Evolutionary conservation across 2,329 filamentous ascomycete genomes (phyloP).

Genomic region (Hymenoscyphus scutula): DNA sequence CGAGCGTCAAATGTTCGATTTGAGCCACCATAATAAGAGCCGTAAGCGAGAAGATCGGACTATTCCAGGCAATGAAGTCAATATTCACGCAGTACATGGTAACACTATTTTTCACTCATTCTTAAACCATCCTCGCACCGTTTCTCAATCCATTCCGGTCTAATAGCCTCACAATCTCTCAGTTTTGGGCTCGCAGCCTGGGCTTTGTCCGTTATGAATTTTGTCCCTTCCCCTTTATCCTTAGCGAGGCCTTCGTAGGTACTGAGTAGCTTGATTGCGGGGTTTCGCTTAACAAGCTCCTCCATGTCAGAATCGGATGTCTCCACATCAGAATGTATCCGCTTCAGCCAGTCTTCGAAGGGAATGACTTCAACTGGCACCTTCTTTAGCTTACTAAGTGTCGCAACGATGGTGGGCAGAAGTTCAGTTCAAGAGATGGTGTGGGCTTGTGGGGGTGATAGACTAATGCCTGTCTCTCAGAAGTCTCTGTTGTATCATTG

Average conservation of each 20-base stretch:
- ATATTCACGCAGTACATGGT: neutral
- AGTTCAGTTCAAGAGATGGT: neutral
- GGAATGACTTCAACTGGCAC: neutral
- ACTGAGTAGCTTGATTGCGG: slow-evolving; percentile 1
- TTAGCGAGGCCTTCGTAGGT: neutral
- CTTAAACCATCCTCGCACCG: neutral
- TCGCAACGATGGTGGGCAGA: neutral
- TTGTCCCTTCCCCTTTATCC: neutral
- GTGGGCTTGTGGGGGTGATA: slow-evolving; percentile 6
- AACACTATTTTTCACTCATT: neutral
- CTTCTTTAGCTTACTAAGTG: neutral
- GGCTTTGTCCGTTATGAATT: neutral
- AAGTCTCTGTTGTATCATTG: neutral
- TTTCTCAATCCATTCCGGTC: neutral
- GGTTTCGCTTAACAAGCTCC: slow-evolving; percentile 1
- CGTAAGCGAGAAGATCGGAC: too few relatives aligned
- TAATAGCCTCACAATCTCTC: neutral
- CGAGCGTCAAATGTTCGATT: too few relatives aligned
- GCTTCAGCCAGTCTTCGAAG: neutral
- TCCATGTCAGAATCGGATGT: neutral
- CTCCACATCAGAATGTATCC: neutral
- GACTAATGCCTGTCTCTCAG: neutral
- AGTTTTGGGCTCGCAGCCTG: slow-evolving; percentile 1
- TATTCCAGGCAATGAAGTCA: too few relatives aligned
- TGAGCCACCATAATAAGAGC: too few relatives aligned